Conservation (phyloP, 2,329 filamentous ascomycete genomes). For the Xylariales sp. region DNA sequence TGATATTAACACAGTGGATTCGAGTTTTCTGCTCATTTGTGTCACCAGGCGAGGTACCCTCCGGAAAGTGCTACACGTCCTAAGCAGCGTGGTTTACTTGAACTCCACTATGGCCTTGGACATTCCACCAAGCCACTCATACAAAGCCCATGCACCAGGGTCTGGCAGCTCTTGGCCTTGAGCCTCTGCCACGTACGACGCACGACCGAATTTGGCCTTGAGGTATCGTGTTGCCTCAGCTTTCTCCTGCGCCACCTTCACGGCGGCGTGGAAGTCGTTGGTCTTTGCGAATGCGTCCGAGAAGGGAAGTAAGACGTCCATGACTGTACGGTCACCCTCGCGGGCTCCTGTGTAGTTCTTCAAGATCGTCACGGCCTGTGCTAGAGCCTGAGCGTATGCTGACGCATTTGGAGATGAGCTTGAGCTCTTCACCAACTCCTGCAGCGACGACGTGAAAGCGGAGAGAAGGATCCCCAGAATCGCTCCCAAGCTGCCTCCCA, state of each 20-base stretch:
- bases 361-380: constrained; percentile 15
- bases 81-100: too few species aligned
- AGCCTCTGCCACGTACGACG: constrained; percentile 23
- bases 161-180: constrained; percentile 22
- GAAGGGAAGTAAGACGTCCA: constrained; percentile 17
- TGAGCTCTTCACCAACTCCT: not conserved
- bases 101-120: constrained; percentile 5
- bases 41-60: too few species aligned
- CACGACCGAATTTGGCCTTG: constrained; percentile 21
- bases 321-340: constrained; percentile 20
- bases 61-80: too few species aligned
- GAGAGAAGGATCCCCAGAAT: constrained; percentile 25
- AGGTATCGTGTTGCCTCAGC: constrained; percentile 21
- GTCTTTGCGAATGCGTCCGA: constrained; percentile 12
- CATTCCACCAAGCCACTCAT: constrained; percentile 16
- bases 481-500: constrained; percentile 31
- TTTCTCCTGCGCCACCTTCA: constrained; percentile 19
- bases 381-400: constrained; percentile 15
- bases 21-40: too few species aligned
- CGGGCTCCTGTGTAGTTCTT: constrained; percentile 20
- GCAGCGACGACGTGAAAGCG: constrained; percentile 15
- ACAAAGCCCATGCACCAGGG: constrained; percentile 26
- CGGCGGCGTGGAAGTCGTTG: constrained; percentile 32
- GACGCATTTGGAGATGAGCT: not conserved
- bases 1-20: too few species aligned